A percentile compares a stretch with the other conserved stretches of the same genome.
These are phyloP conservation scores for Davidsoniella neocaledoniae DNA, from an alignment of 2,329 filamentous ascomycete genomes.

Conservation along the genomic window DNA sequence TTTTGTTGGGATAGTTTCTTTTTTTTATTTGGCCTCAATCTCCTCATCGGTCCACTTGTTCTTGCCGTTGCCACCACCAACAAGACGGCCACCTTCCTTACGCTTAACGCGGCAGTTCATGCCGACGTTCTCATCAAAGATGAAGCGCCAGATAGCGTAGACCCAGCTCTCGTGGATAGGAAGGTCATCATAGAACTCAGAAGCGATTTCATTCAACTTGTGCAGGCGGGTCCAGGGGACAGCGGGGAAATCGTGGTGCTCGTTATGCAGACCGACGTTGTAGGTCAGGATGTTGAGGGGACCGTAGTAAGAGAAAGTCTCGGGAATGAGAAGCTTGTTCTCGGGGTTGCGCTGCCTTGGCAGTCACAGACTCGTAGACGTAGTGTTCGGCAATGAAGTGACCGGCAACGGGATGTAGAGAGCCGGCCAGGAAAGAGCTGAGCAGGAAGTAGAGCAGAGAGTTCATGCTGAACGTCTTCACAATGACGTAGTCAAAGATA, in stretches of 20 bases:
- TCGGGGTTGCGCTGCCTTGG: conserved; percentile 36
- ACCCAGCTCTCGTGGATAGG: conserved; percentile 83
- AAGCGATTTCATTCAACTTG: conserved; percentile 59
- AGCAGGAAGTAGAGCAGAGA: conserved; percentile 70
- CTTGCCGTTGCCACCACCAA: conserved; percentile 39
- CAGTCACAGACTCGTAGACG: conserved; percentile 51
- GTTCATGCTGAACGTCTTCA: conserved; percentile 41
- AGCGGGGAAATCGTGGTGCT: conserved; percentile 97
- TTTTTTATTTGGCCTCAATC: conserved; percentile 38
- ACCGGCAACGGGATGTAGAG: conserved; percentile 81
- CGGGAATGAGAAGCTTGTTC: conserved; percentile 54
- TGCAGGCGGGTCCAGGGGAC: conserved; percentile 85
- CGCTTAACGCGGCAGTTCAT: conserved; percentile 89
- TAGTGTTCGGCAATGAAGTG: conserved; percentile 99
- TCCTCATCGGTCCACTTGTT: conserved; percentile 38
- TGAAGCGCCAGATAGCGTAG: conserved; percentile 88
- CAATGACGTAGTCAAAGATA: conserved; percentile 56
- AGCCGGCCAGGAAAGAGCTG: conserved; percentile 85
- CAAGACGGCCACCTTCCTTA: conserved; percentile 52
- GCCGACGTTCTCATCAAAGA: conserved; percentile 76
- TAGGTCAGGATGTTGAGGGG: conserved; percentile 83
- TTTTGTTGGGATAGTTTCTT: too few relatives aligned
- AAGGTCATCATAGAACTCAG: conserved; percentile 80
- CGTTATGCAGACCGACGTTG: conserved; percentile 95
- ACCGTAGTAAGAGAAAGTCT: conserved; percentile 96